Percentiles rank a stretch among this genome's conserved stretches.
These are phyloP conservation scores for Eutypa lata DNA, from an alignment of 2,329 filamentous ascomycete genomes.

Conservation along the genomic window DNA sequence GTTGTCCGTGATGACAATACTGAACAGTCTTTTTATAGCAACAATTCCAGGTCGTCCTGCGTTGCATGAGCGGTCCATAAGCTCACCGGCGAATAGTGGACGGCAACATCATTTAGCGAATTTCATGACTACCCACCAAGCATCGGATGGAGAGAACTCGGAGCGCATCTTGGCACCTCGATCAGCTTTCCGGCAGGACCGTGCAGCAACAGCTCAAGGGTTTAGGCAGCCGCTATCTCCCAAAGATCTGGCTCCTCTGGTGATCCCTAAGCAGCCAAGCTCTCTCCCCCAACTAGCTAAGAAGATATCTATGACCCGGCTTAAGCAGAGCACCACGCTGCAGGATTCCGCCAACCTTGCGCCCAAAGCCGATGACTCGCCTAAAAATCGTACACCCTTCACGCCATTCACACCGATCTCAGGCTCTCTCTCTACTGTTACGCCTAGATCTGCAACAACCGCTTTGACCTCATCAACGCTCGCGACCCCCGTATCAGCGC, in stretches of 20 bases:
- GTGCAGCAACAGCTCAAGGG: background rate
- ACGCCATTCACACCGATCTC: slow-evolving; percentile 41
- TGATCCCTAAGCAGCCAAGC: slow-evolving; percentile 46
- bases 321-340: slow-evolving; percentile 43
- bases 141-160: slow-evolving; percentile 28
- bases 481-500: slow-evolving; percentile 50
- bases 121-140: slow-evolving; percentile 10
- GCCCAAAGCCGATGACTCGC: slow-evolving; percentile 44
- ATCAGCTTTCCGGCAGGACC: background rate
- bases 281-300: slow-evolving; percentile 30
- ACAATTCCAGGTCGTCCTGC: slow-evolving; percentile 65
- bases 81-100: slow-evolving; percentile 53
- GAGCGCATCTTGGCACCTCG: slow-evolving; percentile 19
- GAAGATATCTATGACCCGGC: slow-evolving; percentile 41
- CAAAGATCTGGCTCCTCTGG: slow-evolving; percentile 52
- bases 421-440: slow-evolving; percentile 36
- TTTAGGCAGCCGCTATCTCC: slow-evolving; percentile 45
- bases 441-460: slow-evolving; percentile 44
- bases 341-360: slow-evolving; percentile 38
- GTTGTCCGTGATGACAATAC: slow-evolving; percentile 8
- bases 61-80: slow-evolving; percentile 62
- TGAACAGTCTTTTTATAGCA: slow-evolving; percentile 45
- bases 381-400: slow-evolving; percentile 39
- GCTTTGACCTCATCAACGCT: slow-evolving; percentile 39
- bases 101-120: slow-evolving; percentile 41